Evolutionary conservation across 768 basidiomycete genomes (phyloP), one percentile per base, ranked within the genome.

Genomic region (Lentinula aciculospora): DNA sequence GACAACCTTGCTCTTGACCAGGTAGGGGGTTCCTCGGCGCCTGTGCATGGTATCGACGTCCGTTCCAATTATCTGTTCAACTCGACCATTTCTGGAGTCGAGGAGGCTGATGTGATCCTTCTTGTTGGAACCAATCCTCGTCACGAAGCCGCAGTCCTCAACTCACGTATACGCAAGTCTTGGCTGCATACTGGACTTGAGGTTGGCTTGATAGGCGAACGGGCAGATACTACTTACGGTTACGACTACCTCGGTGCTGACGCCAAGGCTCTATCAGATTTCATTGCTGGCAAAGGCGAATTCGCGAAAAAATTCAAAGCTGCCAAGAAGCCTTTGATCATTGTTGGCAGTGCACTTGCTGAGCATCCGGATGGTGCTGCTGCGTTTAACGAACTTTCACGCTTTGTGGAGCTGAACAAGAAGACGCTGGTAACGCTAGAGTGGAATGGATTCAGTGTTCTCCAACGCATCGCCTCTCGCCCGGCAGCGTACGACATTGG

Each of bases 51-150:
- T 50, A 81, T 96, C 60, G 96, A 98, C 65, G 76, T 96, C 56
- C 91, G 97, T 58, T 91, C 93, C 13, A 98, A 96, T 75, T 98
- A 97, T 73, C 85, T 96, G 37, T 97, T 99, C 81, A 98, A 98
- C 74, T 78, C 88, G 8, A 92, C 89, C 23, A 93, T 99, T 58
- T 86, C 93, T 27, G 90, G 90, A 23, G 80, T 96, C 27, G 97
- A 97, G 67, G 77, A 86, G 46, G 95, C 97, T 23, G 97, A 99
- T 64, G 92, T 75, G 19, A 92, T 99, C 62, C 83, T 98, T 7
- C 83, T 99, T 28, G 84, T 98, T 64, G 97, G 96, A 57, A 97
- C 94, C 42, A 97, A 98, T 74, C 96, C 96, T 9, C 81, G 97
- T 19, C 95, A 98, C 68, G 97, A 99, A 72, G 97, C 94, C 4